Evolutionary conservation across 2,329 filamentous ascomycete genomes (phyloP).

Genomic region (Neonectria punicea): DNA sequence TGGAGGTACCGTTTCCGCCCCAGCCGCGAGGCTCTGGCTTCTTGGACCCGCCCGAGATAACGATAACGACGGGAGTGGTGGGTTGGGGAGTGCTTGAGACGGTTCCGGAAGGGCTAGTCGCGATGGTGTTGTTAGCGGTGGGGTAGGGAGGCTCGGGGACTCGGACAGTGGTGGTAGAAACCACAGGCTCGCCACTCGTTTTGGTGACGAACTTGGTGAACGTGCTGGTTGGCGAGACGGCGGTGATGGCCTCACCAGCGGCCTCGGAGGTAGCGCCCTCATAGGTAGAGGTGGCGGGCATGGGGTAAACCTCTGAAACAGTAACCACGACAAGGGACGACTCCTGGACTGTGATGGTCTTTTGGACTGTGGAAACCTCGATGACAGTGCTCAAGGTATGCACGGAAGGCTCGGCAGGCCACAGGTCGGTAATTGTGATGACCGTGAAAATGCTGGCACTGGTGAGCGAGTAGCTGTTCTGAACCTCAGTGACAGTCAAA

Average conservation of each 20-base stretch:
- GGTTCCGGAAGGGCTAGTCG: slow-evolving; percentile 40
- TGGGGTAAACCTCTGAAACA: slow-evolving; percentile 29
- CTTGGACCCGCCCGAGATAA: slow-evolving; percentile 47
- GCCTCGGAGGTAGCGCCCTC: slow-evolving; percentile 17
- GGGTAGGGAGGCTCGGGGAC: slow-evolving; percentile 43
- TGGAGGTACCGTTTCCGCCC: slow-evolving; percentile 45
- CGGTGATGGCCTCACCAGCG: slow-evolving; percentile 39
- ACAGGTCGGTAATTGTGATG: slow-evolving; percentile 47
- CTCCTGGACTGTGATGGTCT: slow-evolving; percentile 39
- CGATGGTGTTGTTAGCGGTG: slow-evolving; percentile 45
- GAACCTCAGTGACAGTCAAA: slow-evolving; percentile 43
- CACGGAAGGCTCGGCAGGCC: slow-evolving; percentile 19
- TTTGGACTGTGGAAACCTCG: slow-evolving; percentile 39
- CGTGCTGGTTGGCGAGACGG: slow-evolving; percentile 40
- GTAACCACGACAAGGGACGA: slow-evolving; percentile 41
- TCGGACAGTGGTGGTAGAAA: slow-evolving; percentile 48
- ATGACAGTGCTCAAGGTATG: slow-evolving; percentile 40
- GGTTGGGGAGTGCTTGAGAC: slow-evolving; percentile 33
- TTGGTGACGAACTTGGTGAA: slow-evolving; percentile 47
- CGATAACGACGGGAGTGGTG: slow-evolving; percentile 43
- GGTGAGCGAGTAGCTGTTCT: slow-evolving; percentile 35
- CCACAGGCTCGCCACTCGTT: slow-evolving; percentile 42
- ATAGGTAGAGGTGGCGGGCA: background rate
- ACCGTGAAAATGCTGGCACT: slow-evolving; percentile 36
- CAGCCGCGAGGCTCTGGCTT: slow-evolving; percentile 46